Evolutionary conservation across 176 grass and related monocot species (phyloP).

Genomic region (Lolium rigidum): DNA sequence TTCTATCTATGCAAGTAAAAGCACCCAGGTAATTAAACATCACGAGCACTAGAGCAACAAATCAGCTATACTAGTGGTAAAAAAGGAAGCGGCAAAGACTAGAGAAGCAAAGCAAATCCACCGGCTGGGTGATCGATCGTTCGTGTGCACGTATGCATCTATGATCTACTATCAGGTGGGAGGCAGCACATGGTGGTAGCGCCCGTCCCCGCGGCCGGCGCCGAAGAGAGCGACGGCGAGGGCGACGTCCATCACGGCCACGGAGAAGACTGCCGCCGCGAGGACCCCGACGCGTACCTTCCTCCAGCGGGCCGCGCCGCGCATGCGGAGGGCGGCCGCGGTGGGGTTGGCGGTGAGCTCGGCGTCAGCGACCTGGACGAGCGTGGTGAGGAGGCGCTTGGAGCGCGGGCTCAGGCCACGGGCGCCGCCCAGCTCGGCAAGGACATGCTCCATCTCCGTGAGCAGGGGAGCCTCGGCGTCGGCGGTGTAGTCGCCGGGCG

Average conservation of each 20-base stretch:
- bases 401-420: not conserved
- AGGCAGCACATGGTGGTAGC: not conserved
- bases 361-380: not conserved
- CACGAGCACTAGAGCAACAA: too few relatives aligned
- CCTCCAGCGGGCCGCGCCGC: not conserved
- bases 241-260: not conserved
- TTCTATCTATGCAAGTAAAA: not conserved
- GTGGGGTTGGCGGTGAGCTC: not conserved
- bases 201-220: not conserved
- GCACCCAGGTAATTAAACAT: too few relatives aligned
- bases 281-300: not conserved
- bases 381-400: not conserved
- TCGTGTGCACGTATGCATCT: not conserved
- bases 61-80: too few relatives aligned
- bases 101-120: too few relatives aligned
- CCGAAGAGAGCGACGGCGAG: not conserved
- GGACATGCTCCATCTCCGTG: not conserved
- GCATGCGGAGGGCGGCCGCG: not conserved
- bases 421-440: not conserved
- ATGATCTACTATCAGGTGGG: constrained; percentile 10
- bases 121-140: not conserved
- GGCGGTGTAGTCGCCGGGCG: not conserved
- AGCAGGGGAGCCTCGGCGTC: not conserved
- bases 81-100: too few relatives aligned
- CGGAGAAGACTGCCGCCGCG: not conserved